Evolutionary conservation across 768 basidiomycete species (phyloP), one percentile per base, ranked within the genome.

Genomic region (Rhizopogon vesiculosus): DNA sequence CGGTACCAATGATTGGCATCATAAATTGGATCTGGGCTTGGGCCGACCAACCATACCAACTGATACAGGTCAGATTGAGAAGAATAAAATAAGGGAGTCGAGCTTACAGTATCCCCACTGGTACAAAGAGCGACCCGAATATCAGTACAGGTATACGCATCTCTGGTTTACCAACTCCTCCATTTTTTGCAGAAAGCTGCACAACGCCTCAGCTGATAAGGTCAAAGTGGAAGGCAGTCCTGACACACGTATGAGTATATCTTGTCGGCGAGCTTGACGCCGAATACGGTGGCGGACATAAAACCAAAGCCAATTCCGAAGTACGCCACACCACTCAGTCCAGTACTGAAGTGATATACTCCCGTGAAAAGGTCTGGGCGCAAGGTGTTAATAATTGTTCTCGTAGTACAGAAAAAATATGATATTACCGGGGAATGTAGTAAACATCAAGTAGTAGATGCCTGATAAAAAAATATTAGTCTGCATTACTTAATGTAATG

Each of bases 31-130:
- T 59, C 44, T 69, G 70, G 0, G 81, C 79, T 55, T 86, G 72
- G 3, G 87, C 88, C 15, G 87, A 86, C 89, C 88, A 90, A 18
- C 89, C 89, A 62, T 87, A 90, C 89, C 88, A 87, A 58, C 86
- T 87, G 51, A 1, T 45, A 29, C 33, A 25, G 22, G 40, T 60
- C 45, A 62, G 18, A 13, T 10, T 28, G 31, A 28, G 50, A 12
- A 39, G 16, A 15, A 22, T 18, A n/a, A 28, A 15, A 22, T n/a
- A 8, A 12, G 13, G 25, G 10, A 33, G 10, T 33, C 16, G 19
- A 1, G 73, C 85, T 62, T 63, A 86, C 85, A 87, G 78, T 13
- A 88, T 64, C 16, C 87, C 89, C 44, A 89, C 69, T 1, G 88
- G 87, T 1, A 82, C 82, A 55, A 88, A 82, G 43, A 85, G 67